phyloP scores from a whole-genome alignment of 2,329 filamentous ascomycete species.

The Apiospora saccharicola region DNA sequence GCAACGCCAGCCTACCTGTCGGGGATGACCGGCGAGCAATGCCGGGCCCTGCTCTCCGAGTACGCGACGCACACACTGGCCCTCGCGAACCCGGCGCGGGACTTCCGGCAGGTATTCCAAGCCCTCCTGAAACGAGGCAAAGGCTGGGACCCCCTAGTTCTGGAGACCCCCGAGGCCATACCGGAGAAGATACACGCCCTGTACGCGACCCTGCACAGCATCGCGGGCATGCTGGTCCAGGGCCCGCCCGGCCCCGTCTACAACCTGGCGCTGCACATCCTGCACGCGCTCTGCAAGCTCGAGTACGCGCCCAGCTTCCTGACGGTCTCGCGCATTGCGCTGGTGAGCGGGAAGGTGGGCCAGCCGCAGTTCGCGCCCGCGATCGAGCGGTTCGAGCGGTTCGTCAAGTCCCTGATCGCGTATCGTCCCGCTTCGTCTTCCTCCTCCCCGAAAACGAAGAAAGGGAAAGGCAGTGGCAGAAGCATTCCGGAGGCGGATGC shows the following conservation, averaged over 20 bases:
- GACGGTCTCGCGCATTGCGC: slow-evolving; percentile 38
- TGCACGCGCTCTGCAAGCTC: slow-evolving; percentile 41
- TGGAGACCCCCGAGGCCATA: slow-evolving; percentile 2
- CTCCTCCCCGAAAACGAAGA: background rate
- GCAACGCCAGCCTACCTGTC: slow-evolving; percentile 4
- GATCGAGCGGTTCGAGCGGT: slow-evolving; percentile 34
- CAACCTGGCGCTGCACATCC: slow-evolving; percentile 43
- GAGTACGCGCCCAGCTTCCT: slow-evolving; percentile 48
- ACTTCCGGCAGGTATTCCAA: background rate
- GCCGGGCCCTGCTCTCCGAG: background rate
- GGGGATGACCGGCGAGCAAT: slow-evolving; percentile 10
- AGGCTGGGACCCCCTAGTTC: background rate
- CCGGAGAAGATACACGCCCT: slow-evolving; percentile 35
- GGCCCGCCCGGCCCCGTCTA: slow-evolving; percentile 25
- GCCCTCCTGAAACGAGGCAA: background rate
- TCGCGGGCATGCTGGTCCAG: slow-evolving; percentile 38
- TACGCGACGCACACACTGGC: background rate
- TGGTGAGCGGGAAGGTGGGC: slow-evolving; percentile 28
- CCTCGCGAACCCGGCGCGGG: background rate
- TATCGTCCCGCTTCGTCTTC: background rate
- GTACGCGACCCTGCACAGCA: slow-evolving; percentile 42
- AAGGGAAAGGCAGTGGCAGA: background rate
- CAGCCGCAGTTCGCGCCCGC: slow-evolving; percentile 32
- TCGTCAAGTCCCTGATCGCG: background rate
- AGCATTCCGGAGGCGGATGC: background rate